Evolutionary conservation across 495 filamentous ascomycete species (phyloP).

Genomic region (Xylaria scruposa): DNA sequence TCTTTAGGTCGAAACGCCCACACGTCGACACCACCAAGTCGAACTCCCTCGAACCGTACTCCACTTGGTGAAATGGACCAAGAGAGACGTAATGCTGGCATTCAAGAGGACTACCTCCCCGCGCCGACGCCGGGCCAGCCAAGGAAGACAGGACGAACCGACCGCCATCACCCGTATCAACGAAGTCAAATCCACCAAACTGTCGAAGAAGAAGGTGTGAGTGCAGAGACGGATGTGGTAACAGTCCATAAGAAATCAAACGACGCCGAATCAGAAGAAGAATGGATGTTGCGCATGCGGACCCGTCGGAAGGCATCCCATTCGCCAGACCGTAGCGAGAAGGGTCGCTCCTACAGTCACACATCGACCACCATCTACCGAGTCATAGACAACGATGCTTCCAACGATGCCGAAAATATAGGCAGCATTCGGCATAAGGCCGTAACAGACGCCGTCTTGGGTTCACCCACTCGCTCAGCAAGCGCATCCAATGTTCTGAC

Average conservation of each 20-base stretch:
- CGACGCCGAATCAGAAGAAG: slow-evolving; percentile 79
- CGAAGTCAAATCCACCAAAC: slow-evolving; percentile 47
- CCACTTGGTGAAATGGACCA: slow-evolving; percentile 89
- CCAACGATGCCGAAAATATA: slow-evolving; percentile 61
- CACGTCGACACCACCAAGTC: slow-evolving; percentile 82
- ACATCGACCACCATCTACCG: slow-evolving; percentile 65
- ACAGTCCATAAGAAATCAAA: slow-evolving; percentile 58
- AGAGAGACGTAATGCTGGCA: slow-evolving; percentile 68
- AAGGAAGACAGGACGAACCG: slow-evolving; percentile 73
- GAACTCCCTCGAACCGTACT: slow-evolving; percentile 72
- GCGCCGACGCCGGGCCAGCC: slow-evolving; percentile 96
- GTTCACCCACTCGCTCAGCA: slow-evolving; percentile 57
- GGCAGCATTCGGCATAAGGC: slow-evolving; percentile 67
- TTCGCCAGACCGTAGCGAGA: slow-evolving; percentile 50
- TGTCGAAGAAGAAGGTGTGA: slow-evolving; percentile 51
- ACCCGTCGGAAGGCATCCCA: slow-evolving; percentile 63
- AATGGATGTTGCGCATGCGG: slow-evolving; percentile 74
- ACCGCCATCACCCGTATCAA: slow-evolving; percentile 61
- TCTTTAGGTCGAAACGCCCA: slow-evolving; percentile 60
- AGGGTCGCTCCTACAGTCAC: slow-evolving; percentile 56
- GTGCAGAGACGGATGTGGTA: slow-evolving; percentile 51
- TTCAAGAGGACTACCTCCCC: slow-evolving; percentile 82
- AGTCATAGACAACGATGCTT: slow-evolving; percentile 61
- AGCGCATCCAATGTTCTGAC: slow-evolving; percentile 70
- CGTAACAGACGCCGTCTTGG: slow-evolving; percentile 45